phyloP scores from a whole-genome alignment of 495 filamentous ascomycete genomes.

The Hyaloscypha finlandica region DNA sequence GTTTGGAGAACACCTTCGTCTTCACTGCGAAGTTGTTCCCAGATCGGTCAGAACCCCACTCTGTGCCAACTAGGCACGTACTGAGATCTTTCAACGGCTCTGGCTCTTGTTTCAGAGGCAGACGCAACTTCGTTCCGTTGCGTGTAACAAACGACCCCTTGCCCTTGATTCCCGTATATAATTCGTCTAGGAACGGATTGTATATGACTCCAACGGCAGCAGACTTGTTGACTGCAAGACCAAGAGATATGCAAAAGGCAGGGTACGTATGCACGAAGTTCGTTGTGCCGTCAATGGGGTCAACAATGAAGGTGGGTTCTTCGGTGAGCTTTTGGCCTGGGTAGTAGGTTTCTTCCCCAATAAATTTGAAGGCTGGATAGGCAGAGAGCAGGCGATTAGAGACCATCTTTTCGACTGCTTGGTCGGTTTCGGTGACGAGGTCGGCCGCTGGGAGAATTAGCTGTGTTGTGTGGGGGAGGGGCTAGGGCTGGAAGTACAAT shows the following conservation, averaged over 20 bases:
- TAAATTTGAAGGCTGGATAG: constrained; percentile 72
- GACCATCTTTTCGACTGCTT: constrained; percentile 77
- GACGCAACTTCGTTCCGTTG: constrained; percentile 36
- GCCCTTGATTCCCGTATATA: constrained; percentile 73
- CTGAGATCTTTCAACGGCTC: constrained; percentile 59
- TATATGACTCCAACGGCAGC: constrained; percentile 82
- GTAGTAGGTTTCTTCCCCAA: constrained; percentile 85
- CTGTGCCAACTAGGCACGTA: constrained; percentile 66
- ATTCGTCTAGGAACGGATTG: constrained; percentile 70
- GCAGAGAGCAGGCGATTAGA: constrained; percentile 58
- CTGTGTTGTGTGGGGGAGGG: constrained; percentile 21
- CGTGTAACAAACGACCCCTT: constrained; percentile 64
- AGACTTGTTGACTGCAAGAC: constrained; percentile 61
- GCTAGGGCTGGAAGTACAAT: constrained; percentile 57
- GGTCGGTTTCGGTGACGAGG: constrained; percentile 85
- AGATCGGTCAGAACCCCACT: constrained; percentile 76
- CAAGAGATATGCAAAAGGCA: constrained; percentile 79
- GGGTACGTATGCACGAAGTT: constrained; percentile 88
- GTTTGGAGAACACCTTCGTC: constrained; percentile 63
- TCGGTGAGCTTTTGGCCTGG: constrained; percentile 63
- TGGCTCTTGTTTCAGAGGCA: constrained; percentile 58
- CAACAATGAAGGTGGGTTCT: constrained; percentile 81
- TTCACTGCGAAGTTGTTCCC: constrained; percentile 80
- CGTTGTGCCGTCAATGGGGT: constrained; percentile 70
- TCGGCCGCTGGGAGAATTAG: constrained; percentile 62